Percentiles rank a stretch among this genome's conserved stretches.
Conservation (phyloP, 2,329 filamentous ascomycete species). For the Fusarium succisae region DNA sequence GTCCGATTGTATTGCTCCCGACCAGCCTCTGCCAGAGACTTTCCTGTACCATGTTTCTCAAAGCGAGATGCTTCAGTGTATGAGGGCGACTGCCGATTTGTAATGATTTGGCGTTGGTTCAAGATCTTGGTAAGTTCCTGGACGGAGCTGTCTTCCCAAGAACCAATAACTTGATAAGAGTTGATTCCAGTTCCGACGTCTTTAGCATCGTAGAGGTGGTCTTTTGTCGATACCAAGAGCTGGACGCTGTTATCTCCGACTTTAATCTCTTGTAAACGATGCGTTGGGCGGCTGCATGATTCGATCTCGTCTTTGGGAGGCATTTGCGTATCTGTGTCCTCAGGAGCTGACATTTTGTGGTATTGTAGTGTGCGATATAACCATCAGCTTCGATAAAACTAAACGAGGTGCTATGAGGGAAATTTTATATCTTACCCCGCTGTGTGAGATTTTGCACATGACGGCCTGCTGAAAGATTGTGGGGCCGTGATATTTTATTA, state of each 20-base stretch:
- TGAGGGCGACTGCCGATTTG: neutral
- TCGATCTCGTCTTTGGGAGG: neutral
- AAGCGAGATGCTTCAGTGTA: neutral
- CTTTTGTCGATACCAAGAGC: conserved; percentile 33
- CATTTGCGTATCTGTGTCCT: neutral
- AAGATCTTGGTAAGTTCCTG: conserved; percentile 6
- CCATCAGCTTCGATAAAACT: neutral
- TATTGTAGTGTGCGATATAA: neutral
- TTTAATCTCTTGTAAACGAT: conserved; percentile 2
- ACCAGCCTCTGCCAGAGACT: neutral
- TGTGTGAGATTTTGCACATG: neutral
- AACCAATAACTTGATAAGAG: conserved; percentile 33
- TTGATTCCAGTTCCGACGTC: conserved; percentile 10
- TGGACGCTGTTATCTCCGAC: conserved; percentile 31
- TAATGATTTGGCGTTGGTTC: neutral
- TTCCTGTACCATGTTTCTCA: conserved; percentile 5
- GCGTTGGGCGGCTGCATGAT: neutral
- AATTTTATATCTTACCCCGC: neutral
- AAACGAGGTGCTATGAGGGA: neutral
- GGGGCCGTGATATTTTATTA: neutral
- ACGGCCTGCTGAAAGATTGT: neutral
- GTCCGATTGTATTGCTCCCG: neutral
- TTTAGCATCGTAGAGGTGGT: conserved; percentile 32
- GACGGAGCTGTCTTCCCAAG: conserved; percentile 17
- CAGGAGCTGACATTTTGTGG: neutral